Percentiles rank a stretch among this genome's conserved stretches.
Evolutionary conservation across 192 early-diverging fungal genomes (phyloP).

Genomic region (Backusella tuberculispora): DNA sequence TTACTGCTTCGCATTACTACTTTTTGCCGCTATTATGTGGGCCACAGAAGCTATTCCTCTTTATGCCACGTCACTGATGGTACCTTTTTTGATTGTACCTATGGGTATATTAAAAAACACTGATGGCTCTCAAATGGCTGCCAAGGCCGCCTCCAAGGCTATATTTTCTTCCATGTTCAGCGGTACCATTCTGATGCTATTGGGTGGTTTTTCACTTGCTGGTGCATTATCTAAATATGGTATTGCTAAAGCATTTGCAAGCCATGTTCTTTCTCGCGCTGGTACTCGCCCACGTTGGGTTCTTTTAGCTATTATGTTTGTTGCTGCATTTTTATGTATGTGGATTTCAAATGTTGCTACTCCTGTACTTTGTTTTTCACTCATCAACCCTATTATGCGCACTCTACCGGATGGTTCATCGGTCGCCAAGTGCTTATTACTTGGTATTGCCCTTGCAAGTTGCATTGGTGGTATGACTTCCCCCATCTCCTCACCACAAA

Average conservation of each 20-base stretch:
- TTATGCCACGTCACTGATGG: slow-evolving; percentile 69
- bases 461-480: slow-evolving; percentile 81
- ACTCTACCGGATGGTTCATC: slow-evolving; percentile 61
- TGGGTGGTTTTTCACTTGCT: slow-evolving; percentile 78
- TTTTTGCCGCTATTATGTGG: slow-evolving; percentile 86
- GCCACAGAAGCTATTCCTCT: slow-evolving; percentile 83
- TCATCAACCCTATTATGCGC: slow-evolving; percentile 74
- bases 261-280: slow-evolving; percentile 67
- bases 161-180: slow-evolving; percentile 79
- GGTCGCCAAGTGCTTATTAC: slow-evolving; percentile 67
- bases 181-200: slow-evolving; percentile 75
- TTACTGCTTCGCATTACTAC: slow-evolving; percentile 86
- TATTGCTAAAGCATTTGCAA: slow-evolving; percentile 73
- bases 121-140: slow-evolving; percentile 47
- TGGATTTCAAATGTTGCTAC: slow-evolving; percentile 85
- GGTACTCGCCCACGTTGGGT: slow-evolving; percentile 72
- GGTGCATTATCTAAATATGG: slow-evolving; percentile 75
- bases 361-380: slow-evolving; percentile 80
- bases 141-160: slow-evolving; percentile 59
- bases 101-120: slow-evolving; percentile 66
- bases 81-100: slow-evolving; percentile 69
- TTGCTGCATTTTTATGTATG: slow-evolving; percentile 76
- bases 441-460: slow-evolving; percentile 78
- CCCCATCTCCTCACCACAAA: slow-evolving; percentile 81
- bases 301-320: slow-evolving; percentile 76